Conservation (phyloP, 2,329 filamentous ascomycete species). For the Colletotrichum camelliae region DNA sequence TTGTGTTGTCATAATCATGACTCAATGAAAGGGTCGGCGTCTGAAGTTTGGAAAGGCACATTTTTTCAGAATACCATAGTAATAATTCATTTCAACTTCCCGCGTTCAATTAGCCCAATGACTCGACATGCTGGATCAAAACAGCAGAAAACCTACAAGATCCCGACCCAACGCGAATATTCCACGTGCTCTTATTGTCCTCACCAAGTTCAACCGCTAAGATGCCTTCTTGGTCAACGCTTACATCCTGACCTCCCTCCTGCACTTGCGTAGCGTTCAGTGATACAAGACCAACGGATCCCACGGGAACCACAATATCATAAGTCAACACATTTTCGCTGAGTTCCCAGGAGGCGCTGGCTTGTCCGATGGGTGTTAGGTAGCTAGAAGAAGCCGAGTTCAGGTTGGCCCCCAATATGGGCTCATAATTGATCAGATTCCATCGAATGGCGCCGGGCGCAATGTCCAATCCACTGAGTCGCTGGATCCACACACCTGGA, state of each 20-base stretch:
- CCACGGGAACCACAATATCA: background rate
- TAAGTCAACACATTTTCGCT: background rate
- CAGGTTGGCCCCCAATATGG: slow-evolving; percentile 7
- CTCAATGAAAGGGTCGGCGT: too few relatives aligned
- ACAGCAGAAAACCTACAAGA: background rate
- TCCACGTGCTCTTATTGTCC: background rate
- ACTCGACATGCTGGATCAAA: too few relatives aligned
- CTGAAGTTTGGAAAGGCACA: too few relatives aligned
- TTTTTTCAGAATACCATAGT: too few relatives aligned
- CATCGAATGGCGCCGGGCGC: background rate
- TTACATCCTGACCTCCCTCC: background rate
- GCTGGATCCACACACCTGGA: slow-evolving; percentile 9
- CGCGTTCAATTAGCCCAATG: too few relatives aligned
- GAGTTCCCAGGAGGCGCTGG: background rate
- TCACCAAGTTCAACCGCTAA: background rate
- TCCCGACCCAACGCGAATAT: background rate
- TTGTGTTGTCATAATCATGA: too few relatives aligned
- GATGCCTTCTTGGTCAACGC: background rate
- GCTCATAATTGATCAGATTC: slow-evolving; percentile 1
- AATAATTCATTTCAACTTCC: too few relatives aligned
- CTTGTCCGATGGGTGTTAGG: background rate
- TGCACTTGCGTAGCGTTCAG: background rate
- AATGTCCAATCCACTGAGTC: background rate
- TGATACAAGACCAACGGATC: background rate
- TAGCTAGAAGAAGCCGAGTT: slow-evolving; percentile 2